Evolutionary conservation across 495 filamentous ascomycete genomes (phyloP).

Genomic region (Penicillium longicatenatum): DNA sequence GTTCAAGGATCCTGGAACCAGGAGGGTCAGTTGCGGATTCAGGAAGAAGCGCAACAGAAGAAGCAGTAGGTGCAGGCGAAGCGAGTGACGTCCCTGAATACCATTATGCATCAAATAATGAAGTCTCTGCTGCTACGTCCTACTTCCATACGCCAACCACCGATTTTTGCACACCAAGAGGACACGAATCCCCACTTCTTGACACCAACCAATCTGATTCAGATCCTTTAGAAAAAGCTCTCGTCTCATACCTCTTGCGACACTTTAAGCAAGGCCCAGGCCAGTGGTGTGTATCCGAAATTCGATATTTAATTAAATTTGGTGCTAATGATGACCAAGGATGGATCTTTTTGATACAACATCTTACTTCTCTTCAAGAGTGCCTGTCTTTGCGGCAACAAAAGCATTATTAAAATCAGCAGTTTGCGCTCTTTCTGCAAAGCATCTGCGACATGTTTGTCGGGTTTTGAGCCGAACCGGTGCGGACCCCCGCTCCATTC

Average conservation of each 20-base stretch:
- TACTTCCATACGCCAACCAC: neutral
- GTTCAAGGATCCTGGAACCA: neutral
- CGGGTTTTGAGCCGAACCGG: neutral
- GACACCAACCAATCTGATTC: neutral
- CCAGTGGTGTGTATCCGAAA: slow-evolving; percentile 16
- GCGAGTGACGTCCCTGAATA: neutral
- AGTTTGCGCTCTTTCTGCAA: slow-evolving; percentile 24
- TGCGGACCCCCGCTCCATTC: neutral
- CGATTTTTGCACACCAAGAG: neutral
- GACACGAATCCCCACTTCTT: neutral
- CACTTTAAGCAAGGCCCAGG: slow-evolving; percentile 24
- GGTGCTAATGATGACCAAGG: slow-evolving; percentile 9
- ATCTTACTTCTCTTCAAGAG: slow-evolving; percentile 23
- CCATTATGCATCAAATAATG: neutral
- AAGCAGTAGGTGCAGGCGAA: neutral
- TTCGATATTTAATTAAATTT: neutral
- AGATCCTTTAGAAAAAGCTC: slow-evolving; percentile 6
- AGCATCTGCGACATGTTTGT: slow-evolving; percentile 18
- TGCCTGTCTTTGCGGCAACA: slow-evolving; percentile 21
- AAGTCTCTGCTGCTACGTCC: neutral
- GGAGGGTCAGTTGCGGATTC: neutral
- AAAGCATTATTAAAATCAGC: slow-evolving; percentile 20
- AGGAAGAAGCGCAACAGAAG: neutral
- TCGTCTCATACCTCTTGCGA: slow-evolving; percentile 19
- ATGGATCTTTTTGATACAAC: slow-evolving; percentile 28